A percentile compares a stretch with the other conserved stretches of the same genome.
phyloP scores from a whole-genome alignment of 768 basidiomycete genomes.

The Coprinopsis cinerea region DNA sequence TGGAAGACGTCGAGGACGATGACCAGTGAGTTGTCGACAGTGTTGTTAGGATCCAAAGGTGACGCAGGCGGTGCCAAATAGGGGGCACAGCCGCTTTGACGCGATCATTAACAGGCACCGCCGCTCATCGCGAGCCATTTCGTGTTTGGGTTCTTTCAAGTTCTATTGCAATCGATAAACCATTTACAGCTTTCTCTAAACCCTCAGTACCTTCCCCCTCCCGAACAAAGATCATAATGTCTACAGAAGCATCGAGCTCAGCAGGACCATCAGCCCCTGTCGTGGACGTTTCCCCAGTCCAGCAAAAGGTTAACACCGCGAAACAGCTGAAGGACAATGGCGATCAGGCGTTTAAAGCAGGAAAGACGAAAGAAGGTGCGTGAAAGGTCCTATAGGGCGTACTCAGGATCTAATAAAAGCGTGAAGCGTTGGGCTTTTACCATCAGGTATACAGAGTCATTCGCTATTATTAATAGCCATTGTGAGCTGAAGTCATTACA shows the following conservation, averaged over 20 bases:
- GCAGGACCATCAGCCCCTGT: constrained; percentile 5
- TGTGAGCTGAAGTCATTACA: constrained; percentile 19
- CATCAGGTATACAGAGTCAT: constrained; percentile 47
- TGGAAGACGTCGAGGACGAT: constrained; percentile 11
- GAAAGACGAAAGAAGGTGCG: constrained; percentile 56
- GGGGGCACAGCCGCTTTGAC: constrained; percentile 29
- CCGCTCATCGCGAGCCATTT: not conserved
- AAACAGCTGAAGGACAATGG: constrained; percentile 61
- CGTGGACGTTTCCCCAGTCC: constrained; percentile 11
- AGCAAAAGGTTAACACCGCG: constrained; percentile 52
- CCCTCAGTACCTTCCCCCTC: not conserved
- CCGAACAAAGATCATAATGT: constrained; percentile 4
- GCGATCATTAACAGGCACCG: constrained; percentile 16
- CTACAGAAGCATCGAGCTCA: constrained; percentile 6
- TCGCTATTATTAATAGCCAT: constrained; percentile 7
- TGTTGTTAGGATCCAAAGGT: constrained; percentile 12
- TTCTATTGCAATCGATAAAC: constrained; percentile 7
- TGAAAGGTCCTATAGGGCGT: constrained; percentile 2
- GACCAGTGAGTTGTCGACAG: constrained; percentile 9
- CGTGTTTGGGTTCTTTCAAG: constrained; percentile 6
- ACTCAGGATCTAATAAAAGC: not conserved
- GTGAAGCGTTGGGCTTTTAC: constrained; percentile 60
- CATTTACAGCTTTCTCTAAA: constrained; percentile 6
- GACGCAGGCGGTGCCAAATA: constrained; percentile 25
- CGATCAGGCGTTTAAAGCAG: constrained; percentile 66